Evolutionary conservation across 208 protist species (phyloP), one percentile per base, ranked within the genome.

Genomic region (Trypanosoma rangeli): DNA sequence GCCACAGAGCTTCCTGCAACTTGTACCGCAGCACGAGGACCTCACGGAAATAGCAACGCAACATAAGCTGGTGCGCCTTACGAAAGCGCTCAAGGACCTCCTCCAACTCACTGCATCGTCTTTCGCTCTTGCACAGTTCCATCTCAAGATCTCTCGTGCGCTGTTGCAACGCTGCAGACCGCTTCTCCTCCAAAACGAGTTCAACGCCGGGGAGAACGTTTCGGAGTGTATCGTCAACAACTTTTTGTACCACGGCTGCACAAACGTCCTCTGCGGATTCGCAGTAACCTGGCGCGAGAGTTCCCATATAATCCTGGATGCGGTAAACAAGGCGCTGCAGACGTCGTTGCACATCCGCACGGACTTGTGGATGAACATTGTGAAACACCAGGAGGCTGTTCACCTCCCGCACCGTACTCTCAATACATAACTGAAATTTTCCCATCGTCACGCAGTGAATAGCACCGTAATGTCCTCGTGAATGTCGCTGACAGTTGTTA

Each of bases 361-460:
- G 84, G n/a, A 95, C 90, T 62, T 94, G 85, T 22, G 87, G 87
- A 59, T 95, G 90, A 2, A 93, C 87, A 26, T 88, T 86, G 78
- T 95, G 90, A 52, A 95, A 80, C 31, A 64, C 68, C 22, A 95
- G 82, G 39, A 94, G 64, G 48, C 76, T 78, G 28, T 86, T 82
- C 26, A 95, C 85, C 53, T 95, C 87, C n/a, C 84, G 79, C 28
- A 85, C 73, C 2, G 85, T 85, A 22, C 62, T 77, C 73, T 95
- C 84, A 7, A 90, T 72, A 53, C 78, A 84, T 16, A 93, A 67
- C 12, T 80, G 56, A 55, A 93, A 88, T 50, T 64, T 72, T 12
- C 89, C 89, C 89, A 94, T 70, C 62, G 3, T 53, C 15, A 35
- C 5, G 26, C 35, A 7, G 46, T 52, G 42, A 54, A 22, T 5